These are phyloP conservation scores for Eutrema japonicum DNA, from an alignment of 345 rosid species.

Conservation along the genomic window DNA sequence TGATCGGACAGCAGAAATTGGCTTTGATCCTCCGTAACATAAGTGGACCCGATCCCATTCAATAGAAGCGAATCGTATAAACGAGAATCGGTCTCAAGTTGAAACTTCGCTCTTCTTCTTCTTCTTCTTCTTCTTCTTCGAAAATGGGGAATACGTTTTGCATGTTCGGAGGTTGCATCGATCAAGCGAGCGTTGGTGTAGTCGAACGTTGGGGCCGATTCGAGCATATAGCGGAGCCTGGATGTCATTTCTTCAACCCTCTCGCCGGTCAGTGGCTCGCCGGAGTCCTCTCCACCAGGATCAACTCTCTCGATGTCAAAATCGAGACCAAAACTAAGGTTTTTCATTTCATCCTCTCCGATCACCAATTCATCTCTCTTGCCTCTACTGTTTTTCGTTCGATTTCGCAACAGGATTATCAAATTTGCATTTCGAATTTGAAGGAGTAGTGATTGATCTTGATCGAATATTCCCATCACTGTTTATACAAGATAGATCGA, in stretches of 20 bases:
- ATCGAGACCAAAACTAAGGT: slow-evolving; percentile 98
- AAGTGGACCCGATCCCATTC: not conserved
- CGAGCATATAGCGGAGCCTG: slow-evolving; percentile 82
- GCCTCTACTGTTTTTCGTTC: not conserved
- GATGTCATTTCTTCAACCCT: slow-evolving; percentile 78
- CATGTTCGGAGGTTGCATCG: slow-evolving; percentile 63
- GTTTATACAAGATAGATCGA: not conserved
- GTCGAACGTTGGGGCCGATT: slow-evolving; percentile 95
- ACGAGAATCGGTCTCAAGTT: slow-evolving; percentile 15
- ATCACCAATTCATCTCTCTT: not conserved
- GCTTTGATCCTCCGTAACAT: slow-evolving; percentile 10
- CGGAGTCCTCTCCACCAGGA: slow-evolving; percentile 86
- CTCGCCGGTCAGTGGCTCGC: slow-evolving; percentile 74
- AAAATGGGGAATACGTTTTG: slow-evolving; percentile 69
- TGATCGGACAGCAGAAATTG: slow-evolving; percentile 27
- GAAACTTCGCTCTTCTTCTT: not conserved
- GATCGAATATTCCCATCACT: not conserved
- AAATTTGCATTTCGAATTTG: not conserved
- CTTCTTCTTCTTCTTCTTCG: not conserved
- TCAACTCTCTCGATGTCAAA: slow-evolving; percentile 84
- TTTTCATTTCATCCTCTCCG: not conserved
- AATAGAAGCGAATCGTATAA: slow-evolving; percentile 16
- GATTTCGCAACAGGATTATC: not conserved
- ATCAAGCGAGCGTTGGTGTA: slow-evolving; percentile 83
- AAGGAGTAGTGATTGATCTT: not conserved